These are phyloP conservation scores for Trichoderma arundinaceum DNA, from an alignment of 2,329 filamentous ascomycete genomes.

Conservation along the genomic window DNA sequence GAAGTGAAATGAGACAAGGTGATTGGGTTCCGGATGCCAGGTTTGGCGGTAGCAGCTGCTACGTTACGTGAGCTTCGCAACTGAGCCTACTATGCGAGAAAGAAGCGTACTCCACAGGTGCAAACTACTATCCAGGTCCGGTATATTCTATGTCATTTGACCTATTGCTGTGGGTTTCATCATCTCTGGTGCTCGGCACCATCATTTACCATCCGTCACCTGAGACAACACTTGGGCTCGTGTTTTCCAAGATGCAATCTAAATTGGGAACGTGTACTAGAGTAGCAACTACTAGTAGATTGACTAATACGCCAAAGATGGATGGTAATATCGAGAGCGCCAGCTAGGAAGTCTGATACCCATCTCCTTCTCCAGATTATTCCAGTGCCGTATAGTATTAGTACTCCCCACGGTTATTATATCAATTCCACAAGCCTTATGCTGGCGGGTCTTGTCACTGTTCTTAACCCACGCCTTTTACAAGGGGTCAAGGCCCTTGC, in stretches of 20 bases:
- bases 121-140: background rate
- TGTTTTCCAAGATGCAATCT: background rate
- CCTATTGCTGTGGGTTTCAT: background rate
- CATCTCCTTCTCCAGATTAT: constrained; percentile 1
- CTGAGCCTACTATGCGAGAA: background rate
- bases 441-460: background rate
- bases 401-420: background rate
- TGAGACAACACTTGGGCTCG: background rate
- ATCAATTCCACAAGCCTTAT: constrained; percentile 2
- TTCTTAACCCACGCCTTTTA: too few relatives aligned
- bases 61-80: background rate
- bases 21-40: background rate
- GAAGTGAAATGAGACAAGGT: background rate
- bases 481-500: too few relatives aligned
- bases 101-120: background rate
- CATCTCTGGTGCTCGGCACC: too few relatives aligned
- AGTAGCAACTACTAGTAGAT: too few relatives aligned
- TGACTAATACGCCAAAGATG: too few relatives aligned
- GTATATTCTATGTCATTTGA: constrained; percentile 9
- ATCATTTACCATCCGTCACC: too few relatives aligned
- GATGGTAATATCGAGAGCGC: background rate
- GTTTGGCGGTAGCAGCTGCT: background rate
- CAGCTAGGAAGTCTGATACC: background rate
- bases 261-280: background rate
- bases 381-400: constrained; percentile 1